phyloP scores from a whole-genome alignment of 202 grass and related monocot species.

The Elaeis oleifera region DNA sequence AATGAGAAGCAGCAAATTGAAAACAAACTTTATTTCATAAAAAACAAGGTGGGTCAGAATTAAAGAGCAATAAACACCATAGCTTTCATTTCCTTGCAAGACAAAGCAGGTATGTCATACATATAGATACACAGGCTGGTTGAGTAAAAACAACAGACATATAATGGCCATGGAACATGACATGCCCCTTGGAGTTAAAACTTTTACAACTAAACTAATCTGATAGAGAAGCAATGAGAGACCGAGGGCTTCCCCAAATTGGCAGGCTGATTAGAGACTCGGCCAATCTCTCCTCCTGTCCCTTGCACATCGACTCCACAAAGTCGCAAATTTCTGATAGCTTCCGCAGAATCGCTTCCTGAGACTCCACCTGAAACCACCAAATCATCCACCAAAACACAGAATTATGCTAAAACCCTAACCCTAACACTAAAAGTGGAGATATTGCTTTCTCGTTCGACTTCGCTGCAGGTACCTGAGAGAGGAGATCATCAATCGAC shows the following conservation, averaged over 20 bases:
- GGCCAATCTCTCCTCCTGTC: conserved; percentile 23
- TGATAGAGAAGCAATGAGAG: conserved; percentile 22
- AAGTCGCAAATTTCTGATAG: conserved; percentile 14
- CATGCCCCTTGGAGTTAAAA: too few species aligned
- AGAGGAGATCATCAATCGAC: conserved; percentile 28
- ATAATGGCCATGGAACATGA: too few species aligned
- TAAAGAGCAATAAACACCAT: too few species aligned
- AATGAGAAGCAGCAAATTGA: too few species aligned
- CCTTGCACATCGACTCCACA: conserved; percentile 14
- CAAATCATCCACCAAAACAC: neutral
- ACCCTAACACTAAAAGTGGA: neutral
- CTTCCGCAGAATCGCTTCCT: conserved; percentile 15
- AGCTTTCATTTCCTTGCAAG: too few species aligned
- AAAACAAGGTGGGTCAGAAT: too few species aligned
- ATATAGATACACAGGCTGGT: too few species aligned
- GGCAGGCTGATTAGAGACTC: conserved; percentile 27
- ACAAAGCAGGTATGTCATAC: too few species aligned
- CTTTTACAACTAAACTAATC: neutral
- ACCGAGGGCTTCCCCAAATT: conserved; percentile 29
- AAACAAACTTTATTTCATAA: too few species aligned
- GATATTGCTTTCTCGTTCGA: too few species aligned
- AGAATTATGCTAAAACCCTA: neutral
- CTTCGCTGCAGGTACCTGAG: conserved; percentile 19
- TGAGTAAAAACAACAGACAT: too few species aligned
- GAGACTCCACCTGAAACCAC: conserved; percentile 27